phyloP scores from a whole-genome alignment of 225 moss, liverwort and hornwort species.

The Pseudisothecium myosuroides region DNA sequence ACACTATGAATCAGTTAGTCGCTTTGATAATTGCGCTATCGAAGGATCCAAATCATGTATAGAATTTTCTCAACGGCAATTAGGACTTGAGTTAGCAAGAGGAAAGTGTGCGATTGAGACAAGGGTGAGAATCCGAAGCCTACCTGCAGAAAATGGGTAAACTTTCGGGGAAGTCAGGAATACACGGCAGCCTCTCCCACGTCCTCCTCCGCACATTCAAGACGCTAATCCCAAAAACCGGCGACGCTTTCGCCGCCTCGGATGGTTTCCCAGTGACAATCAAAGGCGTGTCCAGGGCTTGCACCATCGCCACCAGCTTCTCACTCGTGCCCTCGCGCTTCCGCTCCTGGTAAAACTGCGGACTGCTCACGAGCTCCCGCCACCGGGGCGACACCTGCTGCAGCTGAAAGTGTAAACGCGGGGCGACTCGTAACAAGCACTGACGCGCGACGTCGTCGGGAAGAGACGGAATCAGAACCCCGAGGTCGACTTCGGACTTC shows the following conservation, averaged over 20 bases:
- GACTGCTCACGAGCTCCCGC: slow-evolving; percentile 47
- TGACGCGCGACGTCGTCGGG: slow-evolving; percentile 79
- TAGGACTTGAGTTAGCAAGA: not conserved
- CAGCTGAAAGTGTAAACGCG: slow-evolving; percentile 39
- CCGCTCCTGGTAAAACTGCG: slow-evolving; percentile 51
- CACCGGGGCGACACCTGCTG: slow-evolving; percentile 61
- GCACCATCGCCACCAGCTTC: slow-evolving; percentile 54
- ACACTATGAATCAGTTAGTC: not conserved
- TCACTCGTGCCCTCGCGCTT: slow-evolving; percentile 55
- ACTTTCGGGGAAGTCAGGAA: slow-evolving; percentile 19
- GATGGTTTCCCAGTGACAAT: not conserved
- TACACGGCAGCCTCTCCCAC: slow-evolving; percentile 24
- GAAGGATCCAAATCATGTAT: not conserved
- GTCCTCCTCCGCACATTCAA: slow-evolving; percentile 36
- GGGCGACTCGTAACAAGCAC: slow-evolving; percentile 58
- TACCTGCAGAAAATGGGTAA: slow-evolving; percentile 63
- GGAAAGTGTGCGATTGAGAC: not conserved
- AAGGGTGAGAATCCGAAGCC: not conserved
- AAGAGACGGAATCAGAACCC: slow-evolving; percentile 36
- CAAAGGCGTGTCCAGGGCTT: slow-evolving; percentile 21
- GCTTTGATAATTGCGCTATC: not conserved
- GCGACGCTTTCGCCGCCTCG: not conserved
- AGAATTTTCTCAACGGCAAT: not conserved
- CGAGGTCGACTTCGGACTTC: not conserved
- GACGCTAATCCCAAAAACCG: slow-evolving; percentile 41